phyloP scores from a whole-genome alignment of 495 filamentous ascomycete genomes.

The Thozetella sp. region DNA sequence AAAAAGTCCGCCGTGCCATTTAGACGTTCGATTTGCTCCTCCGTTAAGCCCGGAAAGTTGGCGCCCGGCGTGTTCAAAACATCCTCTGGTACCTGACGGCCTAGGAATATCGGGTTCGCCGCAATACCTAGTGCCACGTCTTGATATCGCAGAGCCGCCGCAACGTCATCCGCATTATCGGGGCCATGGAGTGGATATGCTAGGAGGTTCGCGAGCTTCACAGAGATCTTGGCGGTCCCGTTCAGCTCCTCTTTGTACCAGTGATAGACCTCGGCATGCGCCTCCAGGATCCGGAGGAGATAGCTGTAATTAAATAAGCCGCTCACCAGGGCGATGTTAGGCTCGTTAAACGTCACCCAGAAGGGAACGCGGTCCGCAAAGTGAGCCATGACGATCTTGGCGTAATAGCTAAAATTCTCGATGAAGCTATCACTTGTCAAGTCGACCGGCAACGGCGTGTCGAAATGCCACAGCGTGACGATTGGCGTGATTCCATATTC shows the following conservation, averaged over 20 bases:
- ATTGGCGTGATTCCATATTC: not conserved
- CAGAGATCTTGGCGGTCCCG: slow-evolving; percentile 49
- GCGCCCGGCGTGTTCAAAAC: not conserved
- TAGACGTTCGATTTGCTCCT: slow-evolving; percentile 31
- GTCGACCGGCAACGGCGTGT: not conserved
- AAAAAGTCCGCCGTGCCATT: slow-evolving; percentile 43
- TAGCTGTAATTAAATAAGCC: slow-evolving; percentile 5
- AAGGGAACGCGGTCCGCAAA: slow-evolving; percentile 51
- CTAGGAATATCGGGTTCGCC: slow-evolving; percentile 10
- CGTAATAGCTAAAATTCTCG: slow-evolving; percentile 51
- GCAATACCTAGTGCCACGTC: slow-evolving; percentile 60
- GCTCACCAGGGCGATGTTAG: slow-evolving; percentile 11
- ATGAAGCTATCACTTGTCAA: slow-evolving; percentile 12
- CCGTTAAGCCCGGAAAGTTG: slow-evolving; percentile 19
- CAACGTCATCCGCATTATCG: slow-evolving; percentile 47
- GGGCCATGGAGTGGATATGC: slow-evolving; percentile 53
- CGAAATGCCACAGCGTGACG: not conserved
- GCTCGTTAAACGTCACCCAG: slow-evolving; percentile 61
- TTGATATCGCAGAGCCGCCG: slow-evolving; percentile 52
- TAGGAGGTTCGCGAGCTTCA: slow-evolving; percentile 61
- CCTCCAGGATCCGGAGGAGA: slow-evolving; percentile 36
- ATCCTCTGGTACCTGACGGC: not conserved
- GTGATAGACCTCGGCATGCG: slow-evolving; percentile 52
- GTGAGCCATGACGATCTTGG: slow-evolving; percentile 44
- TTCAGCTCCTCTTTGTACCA: slow-evolving; percentile 57